A percentile compares a stretch with the other conserved stretches of the same genome.
These are phyloP conservation scores for Cicer pinnatifidum DNA, from an alignment of 306 rosid genomes.

Conservation along the genomic window DNA sequence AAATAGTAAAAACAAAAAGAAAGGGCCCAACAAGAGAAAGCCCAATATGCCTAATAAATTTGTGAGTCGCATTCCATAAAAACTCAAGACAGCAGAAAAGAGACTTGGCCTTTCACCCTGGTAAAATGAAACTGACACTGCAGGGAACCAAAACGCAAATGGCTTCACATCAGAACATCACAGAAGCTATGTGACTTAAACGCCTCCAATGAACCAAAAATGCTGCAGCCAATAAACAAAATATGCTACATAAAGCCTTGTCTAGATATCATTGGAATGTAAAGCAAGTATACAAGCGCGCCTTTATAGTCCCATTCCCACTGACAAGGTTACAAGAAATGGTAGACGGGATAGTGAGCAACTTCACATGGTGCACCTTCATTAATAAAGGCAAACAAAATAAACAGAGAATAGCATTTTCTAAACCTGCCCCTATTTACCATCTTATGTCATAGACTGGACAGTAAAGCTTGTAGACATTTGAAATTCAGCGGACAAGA, in stretches of 20 bases:
- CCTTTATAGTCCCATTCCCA: constrained; percentile 1
- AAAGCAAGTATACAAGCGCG: neutral
- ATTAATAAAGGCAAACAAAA: neutral
- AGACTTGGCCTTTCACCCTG: neutral
- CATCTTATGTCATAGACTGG: constrained; percentile 12
- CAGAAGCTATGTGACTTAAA: neutral
- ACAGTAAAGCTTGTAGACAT: neutral
- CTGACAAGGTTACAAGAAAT: neutral
- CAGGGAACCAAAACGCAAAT: neutral
- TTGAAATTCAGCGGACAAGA: neutral
- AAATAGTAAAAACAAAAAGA: no score
- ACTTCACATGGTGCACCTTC: neutral
- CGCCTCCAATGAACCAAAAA: neutral
- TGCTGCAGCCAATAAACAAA: neutral
- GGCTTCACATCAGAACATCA: constrained; percentile 5
- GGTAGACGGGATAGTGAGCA: neutral
- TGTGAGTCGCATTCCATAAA: neutral
- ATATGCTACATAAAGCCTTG: neutral
- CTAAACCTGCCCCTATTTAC: neutral
- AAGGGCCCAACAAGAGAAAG: no score
- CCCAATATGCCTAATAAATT: no score
- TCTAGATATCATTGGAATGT: neutral
- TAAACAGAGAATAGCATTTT: neutral
- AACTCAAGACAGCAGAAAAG: neutral
- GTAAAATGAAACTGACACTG: neutral